These are phyloP conservation scores for Syzygium malaccense DNA, from an alignment of 441 rosid species.

Conservation along the genomic window DNA sequence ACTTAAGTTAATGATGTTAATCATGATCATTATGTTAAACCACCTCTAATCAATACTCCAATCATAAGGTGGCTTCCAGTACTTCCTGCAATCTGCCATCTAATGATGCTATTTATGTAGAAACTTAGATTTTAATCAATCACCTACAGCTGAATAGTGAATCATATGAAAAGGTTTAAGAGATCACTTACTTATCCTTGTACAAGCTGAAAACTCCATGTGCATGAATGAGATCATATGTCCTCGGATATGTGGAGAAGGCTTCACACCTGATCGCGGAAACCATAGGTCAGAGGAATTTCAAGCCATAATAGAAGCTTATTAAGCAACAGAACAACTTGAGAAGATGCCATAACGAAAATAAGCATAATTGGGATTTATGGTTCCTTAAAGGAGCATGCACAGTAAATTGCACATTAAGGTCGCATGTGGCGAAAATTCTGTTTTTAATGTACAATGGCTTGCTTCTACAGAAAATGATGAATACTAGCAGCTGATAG, in stretches of 20 bases:
- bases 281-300: not conserved
- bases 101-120: not conserved
- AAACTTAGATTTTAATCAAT: not conserved
- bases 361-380: not conserved
- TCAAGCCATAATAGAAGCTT: not conserved
- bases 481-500: not conserved
- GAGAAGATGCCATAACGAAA: not conserved
- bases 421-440: not conserved
- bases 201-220: slow-evolving; percentile 31
- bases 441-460: not conserved
- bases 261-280: slow-evolving; percentile 35
- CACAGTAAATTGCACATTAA: not conserved
- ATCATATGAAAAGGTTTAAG: not conserved
- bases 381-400: not conserved
- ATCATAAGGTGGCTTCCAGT: not conserved
- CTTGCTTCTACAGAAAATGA: not conserved
- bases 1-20: not conserved
- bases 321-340: not conserved
- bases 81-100: not conserved
- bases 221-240: slow-evolving; percentile 45
- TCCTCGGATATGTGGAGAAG: slow-evolving; percentile 44
- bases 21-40: not conserved
- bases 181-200: slow-evolving; percentile 24
- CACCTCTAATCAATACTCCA: not conserved
- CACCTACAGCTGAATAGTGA: not conserved